A percentile compares a stretch with the other conserved stretches of the same genome.
Conservation (phyloP, 2,329 filamentous ascomycete genomes). For the Fusarium siculi region DNA sequence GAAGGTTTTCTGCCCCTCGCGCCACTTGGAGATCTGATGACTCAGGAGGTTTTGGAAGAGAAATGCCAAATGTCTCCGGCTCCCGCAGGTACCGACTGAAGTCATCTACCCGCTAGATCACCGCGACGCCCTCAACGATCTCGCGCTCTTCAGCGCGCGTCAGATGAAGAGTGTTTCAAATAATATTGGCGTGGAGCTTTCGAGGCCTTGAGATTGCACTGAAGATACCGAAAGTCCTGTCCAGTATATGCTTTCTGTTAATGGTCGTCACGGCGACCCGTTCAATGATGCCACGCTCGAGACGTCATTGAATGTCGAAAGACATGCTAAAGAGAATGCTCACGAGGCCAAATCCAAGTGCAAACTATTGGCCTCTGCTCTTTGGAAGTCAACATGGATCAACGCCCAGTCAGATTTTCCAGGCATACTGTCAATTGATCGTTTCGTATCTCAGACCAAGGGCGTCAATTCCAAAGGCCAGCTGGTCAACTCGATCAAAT, state of each 20-base stretch:
- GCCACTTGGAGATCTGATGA: too few species aligned
- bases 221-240: too few species aligned
- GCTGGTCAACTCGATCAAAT: not conserved
- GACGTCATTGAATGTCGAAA: not conserved
- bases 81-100: too few species aligned
- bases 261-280: not conserved
- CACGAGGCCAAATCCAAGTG: too few species aligned
- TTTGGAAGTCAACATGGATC: not conserved
- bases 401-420: not conserved
- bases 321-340: too few species aligned
- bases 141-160: not conserved
- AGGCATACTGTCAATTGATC: not conserved
- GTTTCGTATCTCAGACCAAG: not conserved
- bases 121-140: accelerated
- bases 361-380: too few species aligned
- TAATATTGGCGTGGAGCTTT: not conserved
- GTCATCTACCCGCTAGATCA: too few species aligned
- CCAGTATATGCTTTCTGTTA: not conserved
- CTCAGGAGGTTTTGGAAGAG: too few species aligned
- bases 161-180: not conserved
- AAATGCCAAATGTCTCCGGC: too few species aligned
- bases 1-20: too few species aligned
- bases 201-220: not conserved
- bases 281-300: not conserved
- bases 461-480: not conserved